Conservation (phyloP, 768 basidiomycete species). For the Pulveroboletus sp. region DNA sequence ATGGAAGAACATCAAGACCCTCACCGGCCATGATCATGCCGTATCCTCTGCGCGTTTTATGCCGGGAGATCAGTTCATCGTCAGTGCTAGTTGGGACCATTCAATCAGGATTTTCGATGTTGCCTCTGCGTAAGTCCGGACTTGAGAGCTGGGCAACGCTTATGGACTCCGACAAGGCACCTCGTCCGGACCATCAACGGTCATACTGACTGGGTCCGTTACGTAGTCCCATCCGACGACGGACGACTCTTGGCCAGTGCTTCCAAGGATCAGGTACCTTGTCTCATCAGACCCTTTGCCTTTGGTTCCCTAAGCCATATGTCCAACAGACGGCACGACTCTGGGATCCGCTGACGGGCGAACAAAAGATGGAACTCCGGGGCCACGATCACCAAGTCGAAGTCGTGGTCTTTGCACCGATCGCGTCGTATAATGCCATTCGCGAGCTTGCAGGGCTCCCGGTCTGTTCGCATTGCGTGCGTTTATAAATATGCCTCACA, state of each 20-base stretch:
- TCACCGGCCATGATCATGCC: conserved; percentile 88
- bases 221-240: conserved; percentile 61
- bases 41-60: conserved; percentile 84
- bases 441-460: conserved; percentile 71
- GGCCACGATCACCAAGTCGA: conserved; percentile 89
- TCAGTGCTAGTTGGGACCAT: conserved; percentile 84
- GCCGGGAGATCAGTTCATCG: conserved; percentile 77
- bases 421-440: conserved; percentile 69
- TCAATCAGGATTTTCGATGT: conserved; percentile 87
- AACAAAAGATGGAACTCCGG: conserved; percentile 76
- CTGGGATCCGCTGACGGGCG: conserved; percentile 69
- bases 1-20: conserved; percentile 84
- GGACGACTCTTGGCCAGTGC: conserved; percentile 73
- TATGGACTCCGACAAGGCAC: conserved; percentile 43
- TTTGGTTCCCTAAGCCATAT: background rate
- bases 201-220: conserved; percentile 85
- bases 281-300: background rate
- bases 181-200: conserved; percentile 71
- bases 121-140: conserved; percentile 64
- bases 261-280: conserved; percentile 80
- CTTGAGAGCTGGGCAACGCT: conserved; percentile 6
- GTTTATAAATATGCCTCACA: conserved; percentile 2
- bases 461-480: conserved; percentile 38
- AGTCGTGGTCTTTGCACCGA: conserved; percentile 75
- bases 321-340: conserved; percentile 63